phyloP scores from a whole-genome alignment of 2,329 filamentous ascomycete genomes.

The Penicillium expansum region DNA sequence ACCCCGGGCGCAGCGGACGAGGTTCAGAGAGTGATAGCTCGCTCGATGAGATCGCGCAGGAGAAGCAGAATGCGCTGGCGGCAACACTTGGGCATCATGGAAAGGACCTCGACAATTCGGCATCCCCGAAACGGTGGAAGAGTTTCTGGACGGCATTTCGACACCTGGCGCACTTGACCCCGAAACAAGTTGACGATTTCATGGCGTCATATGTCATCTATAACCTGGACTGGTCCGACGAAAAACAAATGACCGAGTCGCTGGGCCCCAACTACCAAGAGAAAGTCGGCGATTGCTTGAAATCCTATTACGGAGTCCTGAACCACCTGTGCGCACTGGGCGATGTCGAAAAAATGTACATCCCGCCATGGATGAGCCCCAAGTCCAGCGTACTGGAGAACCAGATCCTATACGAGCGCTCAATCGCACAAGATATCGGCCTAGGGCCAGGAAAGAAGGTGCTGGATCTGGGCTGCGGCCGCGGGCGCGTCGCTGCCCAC shows the following conservation, averaged over 20 bases:
- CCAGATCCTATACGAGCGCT: conserved; percentile 54
- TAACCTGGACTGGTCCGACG: conserved; percentile 55
- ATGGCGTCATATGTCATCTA: conserved; percentile 59
- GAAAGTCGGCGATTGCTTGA: conserved; percentile 52
- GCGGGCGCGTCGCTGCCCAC: conserved; percentile 54
- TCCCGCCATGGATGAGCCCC: conserved; percentile 54
- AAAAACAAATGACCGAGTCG: conserved; percentile 48
- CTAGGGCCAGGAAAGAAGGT: conserved; percentile 48
- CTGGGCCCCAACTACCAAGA: conserved; percentile 52
- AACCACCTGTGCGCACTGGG: conserved; percentile 57
- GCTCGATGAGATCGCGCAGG: conserved; percentile 24
- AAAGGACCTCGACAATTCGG: conserved; percentile 44
- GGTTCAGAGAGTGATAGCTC: conserved; percentile 27
- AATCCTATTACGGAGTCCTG: conserved; percentile 54
- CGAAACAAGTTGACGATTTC: conserved; percentile 54
- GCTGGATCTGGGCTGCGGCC: conserved; percentile 54
- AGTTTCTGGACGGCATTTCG: conserved; percentile 53
- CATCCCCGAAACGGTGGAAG: conserved; percentile 49
- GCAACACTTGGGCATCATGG: conserved; percentile 20
- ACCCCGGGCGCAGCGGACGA: conserved; percentile 19
- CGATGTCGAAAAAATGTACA: conserved; percentile 60
- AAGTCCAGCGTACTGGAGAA: conserved; percentile 52
- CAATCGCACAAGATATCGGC: conserved; percentile 49
- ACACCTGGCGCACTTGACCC: conserved; percentile 49
- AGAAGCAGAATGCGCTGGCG: conserved; percentile 22